These are phyloP conservation scores for Salinomyces thailandicus DNA, from an alignment of 2,329 filamentous ascomycete genomes.

Conservation along the genomic window DNA sequence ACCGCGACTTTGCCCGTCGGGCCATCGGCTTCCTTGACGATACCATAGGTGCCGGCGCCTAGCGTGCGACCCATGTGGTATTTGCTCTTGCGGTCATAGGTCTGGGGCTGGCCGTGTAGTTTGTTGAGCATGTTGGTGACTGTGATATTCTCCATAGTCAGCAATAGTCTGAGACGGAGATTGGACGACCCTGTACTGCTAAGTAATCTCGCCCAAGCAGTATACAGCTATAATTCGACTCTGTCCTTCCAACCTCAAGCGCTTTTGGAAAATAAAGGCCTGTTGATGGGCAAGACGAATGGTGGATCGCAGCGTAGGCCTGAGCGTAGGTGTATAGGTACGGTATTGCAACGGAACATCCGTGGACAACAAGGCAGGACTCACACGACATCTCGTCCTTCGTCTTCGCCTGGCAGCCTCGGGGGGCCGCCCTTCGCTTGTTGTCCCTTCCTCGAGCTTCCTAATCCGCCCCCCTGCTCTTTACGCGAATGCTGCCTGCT, in stretches of 20 bases:
- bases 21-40: slow-evolving; percentile 88
- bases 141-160: neutral
- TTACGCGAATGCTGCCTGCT: too few relatives aligned
- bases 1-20: slow-evolving; percentile 79
- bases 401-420: slow-evolving; percentile 4
- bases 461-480: slow-evolving; percentile 1
- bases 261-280: too few relatives aligned
- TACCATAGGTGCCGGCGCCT: slow-evolving; percentile 94
- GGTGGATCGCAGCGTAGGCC: neutral
- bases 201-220: neutral
- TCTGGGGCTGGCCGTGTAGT: slow-evolving; percentile 91
- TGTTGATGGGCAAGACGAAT: neutral
- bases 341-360: neutral
- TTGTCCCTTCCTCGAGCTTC: too few relatives aligned
- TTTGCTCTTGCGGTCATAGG: slow-evolving; percentile 95
- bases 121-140: slow-evolving; percentile 66
- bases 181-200: neutral
- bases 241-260: neutral
- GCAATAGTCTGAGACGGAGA: neutral
- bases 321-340: neutral
- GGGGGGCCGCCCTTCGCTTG: slow-evolving; percentile 8
- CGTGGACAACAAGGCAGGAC: neutral
- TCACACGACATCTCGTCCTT: slow-evolving; percentile 1
- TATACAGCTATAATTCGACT: neutral
- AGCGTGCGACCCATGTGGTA: slow-evolving; percentile 90